Conservation (phyloP, 352 stramenopile species). For the Pythium utonaiense region DNA sequence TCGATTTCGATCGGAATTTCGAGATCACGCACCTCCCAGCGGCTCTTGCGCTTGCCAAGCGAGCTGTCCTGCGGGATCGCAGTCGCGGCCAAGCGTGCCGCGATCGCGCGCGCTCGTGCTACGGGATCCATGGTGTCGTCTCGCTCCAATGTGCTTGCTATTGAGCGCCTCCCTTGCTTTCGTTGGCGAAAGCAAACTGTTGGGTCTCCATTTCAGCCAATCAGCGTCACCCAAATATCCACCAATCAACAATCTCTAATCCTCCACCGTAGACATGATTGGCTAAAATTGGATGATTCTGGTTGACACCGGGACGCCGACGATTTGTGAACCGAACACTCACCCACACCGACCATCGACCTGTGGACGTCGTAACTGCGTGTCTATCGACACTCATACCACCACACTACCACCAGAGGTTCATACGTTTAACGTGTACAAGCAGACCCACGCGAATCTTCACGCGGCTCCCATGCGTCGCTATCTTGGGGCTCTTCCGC, state of each 20-base stretch:
- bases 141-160: neutral
- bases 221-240: conserved; percentile 14
- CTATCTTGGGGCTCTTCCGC: neutral
- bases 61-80: conserved; percentile 60
- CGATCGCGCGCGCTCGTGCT: conserved; percentile 77
- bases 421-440: too few species aligned
- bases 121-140: conserved; percentile 64
- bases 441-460: conserved; percentile 4
- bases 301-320: too few species aligned
- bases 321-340: too few species aligned
- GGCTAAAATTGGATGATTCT: neutral
- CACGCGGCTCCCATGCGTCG: neutral
- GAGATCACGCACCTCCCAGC: conserved; percentile 66
- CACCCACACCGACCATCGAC: too few species aligned
- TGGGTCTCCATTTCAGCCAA: conserved; percentile 35
- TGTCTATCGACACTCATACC: too few species aligned
- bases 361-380: too few species aligned
- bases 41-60: conserved; percentile 82
- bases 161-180: conserved; percentile 9
- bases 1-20: neutral
- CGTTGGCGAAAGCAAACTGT: conserved; percentile 4
- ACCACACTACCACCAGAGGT: too few species aligned
- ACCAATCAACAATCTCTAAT: too few species aligned
- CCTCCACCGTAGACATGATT: too few species aligned
- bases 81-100: conserved; percentile 63